Percentiles rank a stretch among this genome's conserved stretches.
phyloP scores from a whole-genome alignment of 2,329 filamentous ascomycete genomes.

The Calonectria leucothoes region DNA sequence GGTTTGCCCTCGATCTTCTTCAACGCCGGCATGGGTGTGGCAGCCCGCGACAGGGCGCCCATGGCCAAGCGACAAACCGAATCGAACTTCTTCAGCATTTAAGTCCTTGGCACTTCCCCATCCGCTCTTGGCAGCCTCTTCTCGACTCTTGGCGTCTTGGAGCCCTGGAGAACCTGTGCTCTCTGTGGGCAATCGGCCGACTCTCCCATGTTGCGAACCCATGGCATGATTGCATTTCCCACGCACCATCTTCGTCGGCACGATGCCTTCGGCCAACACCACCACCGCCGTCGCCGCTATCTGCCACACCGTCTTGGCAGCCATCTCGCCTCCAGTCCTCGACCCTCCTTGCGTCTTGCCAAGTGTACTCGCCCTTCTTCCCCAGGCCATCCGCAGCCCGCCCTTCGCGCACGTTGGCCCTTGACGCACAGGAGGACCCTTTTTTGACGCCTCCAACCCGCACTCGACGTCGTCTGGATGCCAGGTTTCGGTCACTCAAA shows the following conservation, averaged over 20 bases:
- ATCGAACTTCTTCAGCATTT: slow-evolving; percentile 1
- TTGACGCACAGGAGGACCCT: not conserved
- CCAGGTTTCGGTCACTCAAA: not conserved
- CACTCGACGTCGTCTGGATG: not conserved
- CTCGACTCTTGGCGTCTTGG: not conserved
- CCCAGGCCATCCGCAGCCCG: not conserved
- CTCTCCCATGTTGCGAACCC: not conserved
- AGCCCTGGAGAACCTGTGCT: not conserved
- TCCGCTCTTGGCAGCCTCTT: not conserved
- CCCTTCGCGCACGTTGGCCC: not conserved
- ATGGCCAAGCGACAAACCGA: not conserved
- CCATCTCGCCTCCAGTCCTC: not conserved
- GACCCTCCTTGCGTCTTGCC: not conserved
- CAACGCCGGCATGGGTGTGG: not conserved
- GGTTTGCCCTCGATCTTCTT: slow-evolving; percentile 12
- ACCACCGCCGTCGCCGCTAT: not conserved
- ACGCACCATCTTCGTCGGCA: not conserved
- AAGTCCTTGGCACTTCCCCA: slow-evolving; percentile 13
- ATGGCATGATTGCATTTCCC: not conserved
- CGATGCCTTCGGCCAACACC: not conserved
- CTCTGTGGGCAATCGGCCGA: not conserved
- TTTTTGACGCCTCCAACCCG: not conserved
- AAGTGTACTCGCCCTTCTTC: not conserved
- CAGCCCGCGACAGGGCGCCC: not conserved
- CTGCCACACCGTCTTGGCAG: not conserved